phyloP scores from a whole-genome alignment of 345 rosid species.

The Bruguiera parviflora region DNA sequence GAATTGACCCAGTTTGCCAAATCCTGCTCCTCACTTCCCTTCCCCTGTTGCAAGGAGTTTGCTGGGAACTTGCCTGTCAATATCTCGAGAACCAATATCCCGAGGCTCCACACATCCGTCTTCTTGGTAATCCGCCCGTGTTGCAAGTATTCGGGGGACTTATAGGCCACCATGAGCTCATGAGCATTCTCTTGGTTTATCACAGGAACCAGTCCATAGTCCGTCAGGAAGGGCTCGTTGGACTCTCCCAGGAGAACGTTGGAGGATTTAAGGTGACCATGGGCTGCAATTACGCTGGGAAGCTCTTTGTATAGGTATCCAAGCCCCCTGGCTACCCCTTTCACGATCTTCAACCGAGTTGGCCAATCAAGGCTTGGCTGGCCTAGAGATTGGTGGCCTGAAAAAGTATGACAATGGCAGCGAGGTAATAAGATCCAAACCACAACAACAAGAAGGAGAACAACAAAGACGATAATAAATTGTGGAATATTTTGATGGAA shows the following conservation, averaged over 20 bases:
- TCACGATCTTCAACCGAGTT: slow-evolving; percentile 57
- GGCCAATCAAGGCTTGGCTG: slow-evolving; percentile 69
- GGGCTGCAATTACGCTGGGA: slow-evolving; percentile 67
- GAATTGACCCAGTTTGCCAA: slow-evolving; percentile 53
- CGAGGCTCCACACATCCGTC: slow-evolving; percentile 84
- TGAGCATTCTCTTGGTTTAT: slow-evolving; percentile 76
- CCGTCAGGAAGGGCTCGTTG: slow-evolving; percentile 59
- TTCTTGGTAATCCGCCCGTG: slow-evolving; percentile 69
- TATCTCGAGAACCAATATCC: slow-evolving; percentile 72
- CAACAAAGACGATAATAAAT: too few species aligned
- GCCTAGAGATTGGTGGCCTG: slow-evolving; percentile 51
- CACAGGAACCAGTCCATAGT: slow-evolving; percentile 68
- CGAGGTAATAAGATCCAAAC: background rate
- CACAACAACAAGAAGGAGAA: too few species aligned
- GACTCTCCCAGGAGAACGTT: slow-evolving; percentile 58
- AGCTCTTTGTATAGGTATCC: slow-evolving; percentile 58
- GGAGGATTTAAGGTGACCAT: slow-evolving; percentile 90
- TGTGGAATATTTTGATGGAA: too few species aligned
- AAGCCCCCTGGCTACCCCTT: slow-evolving; percentile 75
- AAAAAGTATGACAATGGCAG: background rate
- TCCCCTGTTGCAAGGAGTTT: slow-evolving; percentile 41
- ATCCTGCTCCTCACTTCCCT: slow-evolving; percentile 37
- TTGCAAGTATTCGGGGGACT: slow-evolving; percentile 71
- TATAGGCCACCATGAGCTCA: slow-evolving; percentile 82
- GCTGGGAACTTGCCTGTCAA: slow-evolving; percentile 62